These are phyloP conservation scores for Neurospora sp. DNA, from an alignment of 495 filamentous ascomycete genomes.

Conservation along the genomic window DNA sequence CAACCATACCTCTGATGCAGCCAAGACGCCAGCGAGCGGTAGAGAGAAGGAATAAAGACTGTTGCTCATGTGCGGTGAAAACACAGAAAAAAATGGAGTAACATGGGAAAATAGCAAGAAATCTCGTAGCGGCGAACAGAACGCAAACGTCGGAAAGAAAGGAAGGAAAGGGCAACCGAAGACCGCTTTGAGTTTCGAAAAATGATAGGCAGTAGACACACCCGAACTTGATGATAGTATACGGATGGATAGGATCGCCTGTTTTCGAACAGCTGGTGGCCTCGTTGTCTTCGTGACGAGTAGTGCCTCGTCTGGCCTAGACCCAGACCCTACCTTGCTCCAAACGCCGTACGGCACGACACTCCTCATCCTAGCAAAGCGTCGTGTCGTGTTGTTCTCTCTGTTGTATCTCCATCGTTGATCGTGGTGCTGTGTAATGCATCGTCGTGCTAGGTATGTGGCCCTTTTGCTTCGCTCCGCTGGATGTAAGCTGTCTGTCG, in stretches of 20 bases:
- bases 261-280: neutral
- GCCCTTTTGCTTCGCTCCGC: neutral
- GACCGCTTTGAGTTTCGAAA: neutral
- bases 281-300: neutral
- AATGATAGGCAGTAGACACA: neutral
- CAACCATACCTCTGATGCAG: neutral
- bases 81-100: neutral
- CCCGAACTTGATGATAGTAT: neutral
- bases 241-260: neutral
- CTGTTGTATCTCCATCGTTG: neutral
- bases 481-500: neutral
- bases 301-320: neutral
- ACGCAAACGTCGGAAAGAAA: neutral
- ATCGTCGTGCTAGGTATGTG: neutral
- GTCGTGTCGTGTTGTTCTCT: neutral
- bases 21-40: neutral
- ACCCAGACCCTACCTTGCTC: neutral
- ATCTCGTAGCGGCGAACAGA: neutral
- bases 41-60: neutral
- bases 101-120: neutral
- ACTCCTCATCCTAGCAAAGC: neutral
- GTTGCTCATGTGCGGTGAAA: neutral
- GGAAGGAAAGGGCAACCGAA: neutral
- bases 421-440: neutral
- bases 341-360: neutral